Percentiles rank a stretch among this genome's conserved stretches.
phyloP scores from a whole-genome alignment of 306 rosid species.

The Lablab purpureus region DNA sequence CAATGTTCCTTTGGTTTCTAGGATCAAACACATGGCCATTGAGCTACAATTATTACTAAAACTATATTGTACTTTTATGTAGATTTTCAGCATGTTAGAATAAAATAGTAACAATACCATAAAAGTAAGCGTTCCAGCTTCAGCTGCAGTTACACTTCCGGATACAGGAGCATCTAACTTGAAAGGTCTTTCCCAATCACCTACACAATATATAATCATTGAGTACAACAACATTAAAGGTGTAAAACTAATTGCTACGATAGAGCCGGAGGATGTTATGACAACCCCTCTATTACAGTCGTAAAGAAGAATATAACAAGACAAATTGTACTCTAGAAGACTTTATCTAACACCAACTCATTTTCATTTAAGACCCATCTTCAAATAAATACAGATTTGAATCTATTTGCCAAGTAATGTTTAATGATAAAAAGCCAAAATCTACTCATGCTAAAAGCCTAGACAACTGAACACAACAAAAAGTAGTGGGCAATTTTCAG shows the following conservation, averaged over 20 bases:
- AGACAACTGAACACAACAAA: not conserved
- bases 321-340: not conserved
- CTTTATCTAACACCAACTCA: not conserved
- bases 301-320: slow-evolving; percentile 1
- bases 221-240: slow-evolving; percentile 22
- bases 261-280: not conserved
- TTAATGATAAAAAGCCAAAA: slow-evolving; percentile 9
- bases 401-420: not conserved
- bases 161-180: slow-evolving; percentile 98
- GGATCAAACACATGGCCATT: slow-evolving; percentile 4
- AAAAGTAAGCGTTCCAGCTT: slow-evolving; percentile 90
- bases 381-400: slow-evolving; percentile 9
- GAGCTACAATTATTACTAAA: slow-evolving; percentile 11
- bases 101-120: slow-evolving; percentile 65
- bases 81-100: slow-evolving; percentile 10
- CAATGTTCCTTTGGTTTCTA: not conserved
- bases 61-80: not conserved
- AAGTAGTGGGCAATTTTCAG: slow-evolving; percentile 23
- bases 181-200: slow-evolving; percentile 61
- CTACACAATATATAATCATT: slow-evolving; percentile 50
- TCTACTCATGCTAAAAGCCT: not conserved
- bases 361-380: not conserved
- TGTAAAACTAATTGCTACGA: slow-evolving; percentile 19
- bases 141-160: slow-evolving; percentile 95
- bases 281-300: not conserved